phyloP scores from a whole-genome alignment of 495 filamentous ascomycete species.

The Penicillium simplicissimum region DNA sequence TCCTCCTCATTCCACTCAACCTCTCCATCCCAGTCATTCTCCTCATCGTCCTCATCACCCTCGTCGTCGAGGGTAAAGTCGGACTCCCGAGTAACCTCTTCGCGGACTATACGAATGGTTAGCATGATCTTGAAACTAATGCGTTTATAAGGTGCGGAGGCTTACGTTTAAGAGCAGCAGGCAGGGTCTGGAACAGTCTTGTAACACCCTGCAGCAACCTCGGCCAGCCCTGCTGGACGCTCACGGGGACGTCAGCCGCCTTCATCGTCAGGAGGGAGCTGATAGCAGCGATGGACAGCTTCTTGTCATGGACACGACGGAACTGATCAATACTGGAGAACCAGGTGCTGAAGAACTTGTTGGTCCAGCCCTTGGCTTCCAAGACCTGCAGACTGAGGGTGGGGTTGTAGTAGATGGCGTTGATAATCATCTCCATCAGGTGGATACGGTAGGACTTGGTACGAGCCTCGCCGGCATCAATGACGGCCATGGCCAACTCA shows the following conservation, averaged over 20 bases:
- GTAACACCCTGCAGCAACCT: slow-evolving; percentile 89
- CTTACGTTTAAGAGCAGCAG: slow-evolving; percentile 80
- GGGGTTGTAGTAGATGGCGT: slow-evolving; percentile 96
- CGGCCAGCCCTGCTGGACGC: slow-evolving; percentile 96
- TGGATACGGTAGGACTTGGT: slow-evolving; percentile 89
- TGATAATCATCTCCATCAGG: slow-evolving; percentile 99
- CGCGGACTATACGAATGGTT: slow-evolving; percentile 59
- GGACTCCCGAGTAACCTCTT: slow-evolving; percentile 86
- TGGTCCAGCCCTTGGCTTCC: slow-evolving; percentile 93
- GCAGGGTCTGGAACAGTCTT: slow-evolving; percentile 85
- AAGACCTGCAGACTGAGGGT: slow-evolving; percentile 76
- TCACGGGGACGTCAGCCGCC: slow-evolving; percentile 75
- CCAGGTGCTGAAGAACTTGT: slow-evolving; percentile 98
- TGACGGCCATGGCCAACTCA: slow-evolving; percentile 80
- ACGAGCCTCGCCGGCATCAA: slow-evolving; percentile 69
- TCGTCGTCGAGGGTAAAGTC: slow-evolving; percentile 79
- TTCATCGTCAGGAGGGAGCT: slow-evolving; percentile 75
- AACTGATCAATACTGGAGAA: slow-evolving; percentile 95
- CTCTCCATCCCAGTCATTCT: slow-evolving; percentile 65
- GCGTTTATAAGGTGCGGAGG: slow-evolving; percentile 1
- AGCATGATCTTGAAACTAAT: slow-evolving; percentile 10
- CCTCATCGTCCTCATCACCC: slow-evolving; percentile 73
- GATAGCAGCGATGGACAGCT: slow-evolving; percentile 92
- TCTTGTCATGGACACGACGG: slow-evolving; percentile 95
- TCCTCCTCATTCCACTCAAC: slow-evolving; percentile 71